Conservation (phyloP, 1,284 basidiomycete species). For the Rhodotorula sp. region DNA sequence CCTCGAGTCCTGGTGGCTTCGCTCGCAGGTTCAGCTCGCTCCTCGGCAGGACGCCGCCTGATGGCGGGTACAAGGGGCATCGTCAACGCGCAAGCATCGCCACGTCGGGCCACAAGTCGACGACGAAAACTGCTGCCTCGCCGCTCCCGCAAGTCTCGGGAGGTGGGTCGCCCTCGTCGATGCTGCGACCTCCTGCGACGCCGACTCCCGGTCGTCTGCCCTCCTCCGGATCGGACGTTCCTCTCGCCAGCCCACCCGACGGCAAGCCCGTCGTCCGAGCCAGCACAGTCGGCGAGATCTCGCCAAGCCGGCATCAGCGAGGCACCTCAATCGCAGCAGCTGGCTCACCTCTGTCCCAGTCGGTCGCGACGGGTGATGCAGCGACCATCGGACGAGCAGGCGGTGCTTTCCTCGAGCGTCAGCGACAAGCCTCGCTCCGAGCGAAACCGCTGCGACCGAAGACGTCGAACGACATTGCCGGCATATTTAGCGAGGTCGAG, state of each 20-base stretch:
- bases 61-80: conserved; percentile 33
- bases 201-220: neutral
- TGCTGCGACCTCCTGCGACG: conserved; percentile 5
- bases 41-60: conserved; percentile 43
- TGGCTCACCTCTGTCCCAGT: conserved; percentile 2
- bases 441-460: conserved; percentile 63
- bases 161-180: neutral
- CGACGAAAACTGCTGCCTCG: conserved; percentile 37
- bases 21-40: conserved; percentile 47
- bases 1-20: conserved; percentile 38
- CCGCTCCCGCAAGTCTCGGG: conserved; percentile 45
- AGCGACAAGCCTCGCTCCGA: conserved; percentile 40
- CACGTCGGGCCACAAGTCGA: conserved; percentile 61
- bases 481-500: conserved; percentile 33
- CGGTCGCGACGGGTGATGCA: conserved; percentile 1
- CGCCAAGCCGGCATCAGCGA: conserved; percentile 34
- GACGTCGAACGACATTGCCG: conserved; percentile 28
- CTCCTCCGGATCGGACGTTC: conserved; percentile 35
- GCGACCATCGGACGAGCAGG: conserved; percentile 12
- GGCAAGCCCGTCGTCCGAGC: conserved; percentile 38
- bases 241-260: conserved; percentile 34
- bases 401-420: conserved; percentile 18
- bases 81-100: conserved; percentile 55
- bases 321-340: conserved; percentile 35
- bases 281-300: conserved; percentile 42